phyloP scores from a whole-genome alignment of 352 stramenopile species.

The Phytophthora ramorum region DNA sequence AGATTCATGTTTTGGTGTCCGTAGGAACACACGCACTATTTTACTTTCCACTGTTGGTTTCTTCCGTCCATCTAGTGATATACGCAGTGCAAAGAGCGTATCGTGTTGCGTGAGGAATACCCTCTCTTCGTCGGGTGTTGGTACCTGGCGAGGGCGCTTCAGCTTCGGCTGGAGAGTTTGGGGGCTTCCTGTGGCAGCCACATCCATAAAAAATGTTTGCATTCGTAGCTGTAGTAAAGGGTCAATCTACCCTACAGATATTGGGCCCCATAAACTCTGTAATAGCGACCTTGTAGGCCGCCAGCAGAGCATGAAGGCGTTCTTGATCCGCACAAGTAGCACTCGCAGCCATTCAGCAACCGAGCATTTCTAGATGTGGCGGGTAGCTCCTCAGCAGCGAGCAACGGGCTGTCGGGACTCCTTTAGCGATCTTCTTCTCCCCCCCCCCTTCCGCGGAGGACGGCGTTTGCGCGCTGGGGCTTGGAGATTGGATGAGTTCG shows the following conservation, averaged over 20 bases:
- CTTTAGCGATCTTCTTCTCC: no score
- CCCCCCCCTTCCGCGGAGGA: no score
- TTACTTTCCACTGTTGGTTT: conserved; percentile 73
- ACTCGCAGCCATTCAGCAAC: no score
- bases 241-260: no score
- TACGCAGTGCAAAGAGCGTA: conserved; percentile 83
- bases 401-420: no score
- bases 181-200: conserved; percentile 46
- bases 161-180: conserved; percentile 15
- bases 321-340: no score
- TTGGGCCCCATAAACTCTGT: no score
- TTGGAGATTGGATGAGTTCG: no score
- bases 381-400: neutral
- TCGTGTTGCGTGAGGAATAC: conserved; percentile 48
- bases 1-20: neutral
- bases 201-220: conserved; percentile 24
- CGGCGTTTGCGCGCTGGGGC: no score
- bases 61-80: conserved; percentile 67
- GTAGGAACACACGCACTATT: conserved; percentile 52
- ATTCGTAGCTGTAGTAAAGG: neutral
- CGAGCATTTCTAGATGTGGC: no score
- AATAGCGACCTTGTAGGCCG: no score
- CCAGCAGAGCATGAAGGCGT: no score
- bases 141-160: conserved; percentile 19
- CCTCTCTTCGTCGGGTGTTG: conserved; percentile 21